Conservation (phyloP, 2,329 filamentous ascomycete genomes). For the Paraphoma chrysanthemicola region DNA sequence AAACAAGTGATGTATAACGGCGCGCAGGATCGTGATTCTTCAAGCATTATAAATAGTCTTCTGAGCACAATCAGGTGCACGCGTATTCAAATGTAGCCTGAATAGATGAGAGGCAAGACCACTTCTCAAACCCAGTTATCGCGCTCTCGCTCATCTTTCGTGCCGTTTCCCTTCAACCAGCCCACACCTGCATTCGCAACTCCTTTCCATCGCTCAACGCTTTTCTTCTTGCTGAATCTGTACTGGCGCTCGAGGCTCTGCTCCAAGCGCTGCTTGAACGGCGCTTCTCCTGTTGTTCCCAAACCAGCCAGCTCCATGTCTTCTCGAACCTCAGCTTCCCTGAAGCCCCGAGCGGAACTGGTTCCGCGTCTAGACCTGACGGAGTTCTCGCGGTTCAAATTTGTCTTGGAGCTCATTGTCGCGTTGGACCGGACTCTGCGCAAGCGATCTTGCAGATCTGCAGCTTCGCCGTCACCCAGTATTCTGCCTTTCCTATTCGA, state of each 20-base stretch:
- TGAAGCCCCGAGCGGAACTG: slow-evolving; percentile 41
- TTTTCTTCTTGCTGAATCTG: slow-evolving; percentile 41
- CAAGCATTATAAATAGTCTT: too few species aligned
- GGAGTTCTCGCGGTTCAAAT: slow-evolving; percentile 29
- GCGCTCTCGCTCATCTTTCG: slow-evolving; percentile 35
- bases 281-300: slow-evolving; percentile 27
- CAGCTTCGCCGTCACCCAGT: slow-evolving; percentile 36
- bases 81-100: neutral
- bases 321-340: slow-evolving; percentile 47
- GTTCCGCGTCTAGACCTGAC: slow-evolving; percentile 28
- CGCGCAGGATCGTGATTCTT: too few species aligned
- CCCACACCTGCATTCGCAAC: slow-evolving; percentile 43
- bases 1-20: too few species aligned
- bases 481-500: slow-evolving; percentile 44
- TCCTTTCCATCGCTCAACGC: slow-evolving; percentile 43
- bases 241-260: slow-evolving; percentile 41
- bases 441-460: slow-evolving; percentile 37
- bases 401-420: slow-evolving; percentile 30
- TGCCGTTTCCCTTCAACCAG: slow-evolving; percentile 41
- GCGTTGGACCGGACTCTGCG: slow-evolving; percentile 42
- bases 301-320: slow-evolving; percentile 43
- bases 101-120: neutral
- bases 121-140: slow-evolving; percentile 33
- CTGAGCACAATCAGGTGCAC: too few species aligned
- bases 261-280: slow-evolving; percentile 42